Conservation (phyloP, 2,329 filamentous ascomycete species). For the Pseudogymnoascus sp. region DNA sequence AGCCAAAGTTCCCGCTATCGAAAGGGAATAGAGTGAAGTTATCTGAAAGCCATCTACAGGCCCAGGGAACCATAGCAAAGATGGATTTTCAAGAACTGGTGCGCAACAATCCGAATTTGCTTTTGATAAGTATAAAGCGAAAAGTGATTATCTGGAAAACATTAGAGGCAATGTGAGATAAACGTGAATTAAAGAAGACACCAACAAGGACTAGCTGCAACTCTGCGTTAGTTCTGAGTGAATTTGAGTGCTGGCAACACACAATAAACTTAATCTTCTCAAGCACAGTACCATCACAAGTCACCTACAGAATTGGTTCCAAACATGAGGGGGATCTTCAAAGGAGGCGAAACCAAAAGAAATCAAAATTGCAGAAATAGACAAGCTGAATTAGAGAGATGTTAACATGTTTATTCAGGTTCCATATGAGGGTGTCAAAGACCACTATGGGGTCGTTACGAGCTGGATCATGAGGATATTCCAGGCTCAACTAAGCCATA, state of each 20-base stretch:
- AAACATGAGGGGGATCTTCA: neutral
- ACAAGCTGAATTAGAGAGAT: neutral
- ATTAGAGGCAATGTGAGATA: neutral
- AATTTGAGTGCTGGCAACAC: neutral
- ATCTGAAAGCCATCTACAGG: neutral
- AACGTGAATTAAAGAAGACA: neutral
- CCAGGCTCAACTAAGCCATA: conserved; percentile 1
- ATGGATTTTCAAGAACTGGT: neutral
- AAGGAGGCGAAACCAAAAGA: neutral
- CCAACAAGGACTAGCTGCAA: neutral
- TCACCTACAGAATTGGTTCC: neutral
- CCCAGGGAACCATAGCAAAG: neutral
- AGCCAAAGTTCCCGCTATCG: neutral
- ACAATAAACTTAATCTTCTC: neutral
- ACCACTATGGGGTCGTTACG: neutral
- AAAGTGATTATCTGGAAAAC: neutral
- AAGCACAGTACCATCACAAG: neutral
- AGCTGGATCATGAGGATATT: neutral
- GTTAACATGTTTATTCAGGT: neutral
- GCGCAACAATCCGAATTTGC: neutral
- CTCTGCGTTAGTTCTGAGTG: neutral
- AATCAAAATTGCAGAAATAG: neutral
- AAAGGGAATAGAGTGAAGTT: neutral
- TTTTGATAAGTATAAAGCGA: neutral
- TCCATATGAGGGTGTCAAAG: neutral